These are phyloP conservation scores for Albugo candida DNA, from an alignment of 352 stramenopile genomes.

Conservation along the genomic window DNA sequence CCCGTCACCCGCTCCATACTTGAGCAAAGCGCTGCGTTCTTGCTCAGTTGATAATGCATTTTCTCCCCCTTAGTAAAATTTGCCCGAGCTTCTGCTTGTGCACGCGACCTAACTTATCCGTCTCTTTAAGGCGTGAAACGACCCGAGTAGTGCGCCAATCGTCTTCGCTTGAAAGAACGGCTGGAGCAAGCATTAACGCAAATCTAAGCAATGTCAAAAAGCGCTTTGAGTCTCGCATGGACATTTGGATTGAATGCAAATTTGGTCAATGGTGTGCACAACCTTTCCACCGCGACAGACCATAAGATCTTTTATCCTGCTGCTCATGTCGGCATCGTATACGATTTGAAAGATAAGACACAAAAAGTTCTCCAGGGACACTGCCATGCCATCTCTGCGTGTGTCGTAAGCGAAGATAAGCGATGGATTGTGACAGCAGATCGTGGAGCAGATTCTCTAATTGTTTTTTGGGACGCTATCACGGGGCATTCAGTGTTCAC, in stretches of 20 bases:
- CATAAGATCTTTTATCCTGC: conserved; percentile 81
- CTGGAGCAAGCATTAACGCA: too few species aligned
- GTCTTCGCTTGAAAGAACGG: too few species aligned
- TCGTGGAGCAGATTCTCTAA: conserved; percentile 66
- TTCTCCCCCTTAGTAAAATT: too few species aligned
- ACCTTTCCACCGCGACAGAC: conserved; percentile 38
- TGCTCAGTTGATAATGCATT: too few species aligned
- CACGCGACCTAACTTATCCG: too few species aligned
- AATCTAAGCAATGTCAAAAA: too few species aligned
- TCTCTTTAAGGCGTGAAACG: too few species aligned
- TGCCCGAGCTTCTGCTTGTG: too few species aligned
- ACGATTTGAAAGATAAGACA: conserved; percentile 74
- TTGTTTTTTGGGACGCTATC: conserved; percentile 81
- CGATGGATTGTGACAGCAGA: conserved; percentile 86
- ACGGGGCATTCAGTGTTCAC: conserved; percentile 80
- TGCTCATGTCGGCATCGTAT: conserved; percentile 84
- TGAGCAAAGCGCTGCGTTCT: too few species aligned
- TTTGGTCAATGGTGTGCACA: conserved; percentile 72
- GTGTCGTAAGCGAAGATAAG: conserved; percentile 81
- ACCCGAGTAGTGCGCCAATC: too few species aligned
- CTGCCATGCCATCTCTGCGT: conserved; percentile 81
- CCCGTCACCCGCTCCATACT: too few species aligned
- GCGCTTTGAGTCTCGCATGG: conserved; percentile 51
- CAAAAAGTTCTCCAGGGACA: conserved; percentile 82
- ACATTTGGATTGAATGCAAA: conserved; percentile 87